Conservation (phyloP, 2,329 filamentous ascomycete genomes). For the Nemania abortiva region DNA sequence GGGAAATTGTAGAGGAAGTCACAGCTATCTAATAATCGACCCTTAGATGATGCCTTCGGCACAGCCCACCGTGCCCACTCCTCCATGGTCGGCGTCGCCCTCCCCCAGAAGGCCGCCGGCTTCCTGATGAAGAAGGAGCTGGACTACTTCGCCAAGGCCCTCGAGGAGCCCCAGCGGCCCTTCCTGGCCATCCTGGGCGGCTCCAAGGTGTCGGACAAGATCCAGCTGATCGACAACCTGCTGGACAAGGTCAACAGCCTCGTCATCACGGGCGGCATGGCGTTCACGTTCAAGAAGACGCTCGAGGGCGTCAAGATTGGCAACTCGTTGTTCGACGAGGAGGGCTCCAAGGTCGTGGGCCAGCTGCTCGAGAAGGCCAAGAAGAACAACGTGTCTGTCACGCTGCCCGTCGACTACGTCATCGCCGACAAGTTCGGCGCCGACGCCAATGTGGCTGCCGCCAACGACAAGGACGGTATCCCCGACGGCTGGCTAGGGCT, state of each 20-base stretch:
- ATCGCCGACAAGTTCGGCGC: conserved; percentile 94
- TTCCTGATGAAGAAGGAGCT: conserved; percentile 99
- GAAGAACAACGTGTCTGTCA: conserved; percentile 94
- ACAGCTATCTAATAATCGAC: conserved; percentile 8
- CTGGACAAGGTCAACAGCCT: conserved; percentile 98
- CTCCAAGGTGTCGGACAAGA: conserved; percentile 99
- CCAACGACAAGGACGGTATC: conserved; percentile 89
- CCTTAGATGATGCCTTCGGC: conserved; percentile 92
- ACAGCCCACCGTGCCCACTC: conserved; percentile 98
- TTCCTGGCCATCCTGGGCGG: conserved; percentile 99
- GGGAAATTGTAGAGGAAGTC: neutral
- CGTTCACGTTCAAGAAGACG: conserved; percentile 99
- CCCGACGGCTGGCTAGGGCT: conserved; percentile 98
- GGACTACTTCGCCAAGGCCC: conserved; percentile 97
- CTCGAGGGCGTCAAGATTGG: conserved; percentile 91
- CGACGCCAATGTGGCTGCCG: conserved; percentile 83
- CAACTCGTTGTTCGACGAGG: conserved; percentile 91
- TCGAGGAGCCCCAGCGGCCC: conserved; percentile 91
- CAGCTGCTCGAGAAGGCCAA: conserved; percentile 94
- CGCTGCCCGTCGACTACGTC: conserved; percentile 94
- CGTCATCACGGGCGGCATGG: conserved; percentile 97
- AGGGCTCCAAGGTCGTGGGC: conserved; percentile 89
- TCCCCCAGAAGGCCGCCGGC: conserved; percentile 95
- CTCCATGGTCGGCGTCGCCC: conserved; percentile 97
- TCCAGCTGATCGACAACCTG: conserved; percentile 98